phyloP scores from a whole-genome alignment of 164 flowering plant species.

The Malania oleifera region DNA sequence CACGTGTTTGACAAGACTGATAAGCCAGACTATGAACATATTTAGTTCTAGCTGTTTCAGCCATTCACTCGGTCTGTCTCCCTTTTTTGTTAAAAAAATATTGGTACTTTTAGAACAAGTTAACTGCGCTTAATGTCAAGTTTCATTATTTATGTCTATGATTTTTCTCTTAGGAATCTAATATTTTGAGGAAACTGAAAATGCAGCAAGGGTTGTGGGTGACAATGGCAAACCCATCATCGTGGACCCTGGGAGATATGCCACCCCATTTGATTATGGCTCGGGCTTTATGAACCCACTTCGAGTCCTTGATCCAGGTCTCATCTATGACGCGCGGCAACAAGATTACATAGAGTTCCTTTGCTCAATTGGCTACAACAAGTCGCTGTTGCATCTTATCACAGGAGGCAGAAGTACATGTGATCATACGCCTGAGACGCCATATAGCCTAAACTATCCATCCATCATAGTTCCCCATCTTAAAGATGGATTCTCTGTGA shows the following conservation, averaged over 20 bases:
- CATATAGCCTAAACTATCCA: constrained; percentile 63
- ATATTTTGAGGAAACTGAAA: constrained; percentile 5
- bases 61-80: too few relatives aligned
- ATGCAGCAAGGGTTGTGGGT: constrained; percentile 56
- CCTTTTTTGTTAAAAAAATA: too few relatives aligned
- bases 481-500: constrained; percentile 33
- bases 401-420: constrained; percentile 61
- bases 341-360: constrained; percentile 57
- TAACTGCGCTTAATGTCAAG: too few relatives aligned
- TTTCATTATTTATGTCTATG: background rate
- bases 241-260: constrained; percentile 60
- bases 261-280: constrained; percentile 68
- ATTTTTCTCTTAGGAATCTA: constrained; percentile 15
- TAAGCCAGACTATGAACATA: too few relatives aligned
- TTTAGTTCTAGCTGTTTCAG: too few relatives aligned
- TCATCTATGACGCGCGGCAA: constrained; percentile 54
- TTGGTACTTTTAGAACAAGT: background rate
- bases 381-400: constrained; percentile 33
- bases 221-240: constrained; percentile 43
- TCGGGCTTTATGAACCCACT: constrained; percentile 65
- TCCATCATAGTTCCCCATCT: constrained; percentile 64
- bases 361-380: constrained; percentile 62
- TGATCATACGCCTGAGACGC: constrained; percentile 20
- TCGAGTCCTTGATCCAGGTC: constrained; percentile 66
- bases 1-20: too few relatives aligned